Base-by-base conservation (phyloP, 2,329 filamentous ascomycete genomes). In the Botrytis fragariae region DNA sequence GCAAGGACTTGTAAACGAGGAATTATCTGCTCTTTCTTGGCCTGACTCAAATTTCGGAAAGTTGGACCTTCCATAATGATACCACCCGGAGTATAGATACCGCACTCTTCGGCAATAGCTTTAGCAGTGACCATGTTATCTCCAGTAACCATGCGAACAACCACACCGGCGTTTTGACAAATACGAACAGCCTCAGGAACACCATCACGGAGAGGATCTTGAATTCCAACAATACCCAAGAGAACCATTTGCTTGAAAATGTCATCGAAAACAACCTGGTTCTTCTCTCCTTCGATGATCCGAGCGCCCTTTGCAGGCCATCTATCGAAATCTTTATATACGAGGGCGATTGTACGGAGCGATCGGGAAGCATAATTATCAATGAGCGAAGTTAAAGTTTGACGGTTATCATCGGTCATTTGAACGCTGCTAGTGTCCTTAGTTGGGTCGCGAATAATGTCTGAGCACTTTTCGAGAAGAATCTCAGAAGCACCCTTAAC, bases 231-330 rank as follows among this genome's bases (percentile, higher is more conserved):
- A 59, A 93, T 84, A 29, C 90, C 89, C 76, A 94, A 83, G 83
- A 94, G 92, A 7, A 87, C 90, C 88, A 95, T 93, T 71, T 92
- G 86, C 69, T 87, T 86, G 81, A 93, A 92, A 3, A 95, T 81
- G 74, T 90, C 88, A 25, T 90, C 87, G 74, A 95, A 92, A 7
- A 90, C 84, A 29, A 88, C 90, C 73, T 91, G 87, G 35, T 86
- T 86, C 12, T 79, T 80, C 14, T 92, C 89, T 74, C 92, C 90
- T 75, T 91, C 88, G 45, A 86, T 80, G 29, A 82, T 84, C 67
- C 85, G 85, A n/a, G 85, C 86, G 32, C 86, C 85, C 57, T 81
- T 83, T 3, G 90, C 91, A 39, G 93, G 92, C 87, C 90, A 92
- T 73, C 84, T 85, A 57, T 90, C 85, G 75, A 92, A 94, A 75